Evolutionary conservation across 192 early-diverging fungal genomes (phyloP).

Genomic region (Podila clonocystis): DNA sequence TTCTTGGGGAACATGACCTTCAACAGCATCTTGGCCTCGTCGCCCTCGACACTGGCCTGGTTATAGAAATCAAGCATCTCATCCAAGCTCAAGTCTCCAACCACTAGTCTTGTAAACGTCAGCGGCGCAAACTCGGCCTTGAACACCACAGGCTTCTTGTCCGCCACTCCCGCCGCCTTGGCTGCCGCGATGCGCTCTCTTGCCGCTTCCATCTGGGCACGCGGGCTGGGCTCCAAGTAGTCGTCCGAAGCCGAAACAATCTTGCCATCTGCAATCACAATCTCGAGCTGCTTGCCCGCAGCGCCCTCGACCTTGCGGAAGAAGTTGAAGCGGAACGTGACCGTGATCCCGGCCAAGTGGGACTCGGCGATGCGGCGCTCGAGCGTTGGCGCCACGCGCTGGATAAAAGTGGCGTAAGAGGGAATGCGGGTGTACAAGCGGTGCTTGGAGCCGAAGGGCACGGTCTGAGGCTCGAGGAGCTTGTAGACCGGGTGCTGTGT

Average conservation of each 20-base stretch:
- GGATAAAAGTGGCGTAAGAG: constrained; percentile 25
- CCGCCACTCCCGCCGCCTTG: background rate
- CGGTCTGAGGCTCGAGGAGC: constrained; percentile 5
- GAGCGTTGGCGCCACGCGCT: constrained; percentile 10
- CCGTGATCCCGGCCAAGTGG: constrained; percentile 10
- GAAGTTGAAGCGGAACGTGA: constrained; percentile 16
- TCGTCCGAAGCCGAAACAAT: constrained; percentile 16
- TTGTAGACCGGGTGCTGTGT: background rate
- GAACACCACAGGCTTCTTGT: constrained; percentile 1
- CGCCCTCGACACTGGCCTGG: background rate
- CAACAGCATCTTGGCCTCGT: constrained; percentile 16
- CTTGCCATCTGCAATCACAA: constrained; percentile 27
- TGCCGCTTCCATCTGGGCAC: background rate
- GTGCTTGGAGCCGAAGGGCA: background rate
- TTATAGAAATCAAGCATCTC: constrained; percentile 6
- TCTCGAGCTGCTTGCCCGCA: constrained; percentile 23
- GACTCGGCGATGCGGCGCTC: constrained; percentile 25
- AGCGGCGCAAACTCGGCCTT: constrained; percentile 10
- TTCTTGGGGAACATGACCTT: constrained; percentile 35
- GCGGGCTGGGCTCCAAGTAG: constrained; percentile 6
- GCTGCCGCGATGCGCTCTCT: background rate
- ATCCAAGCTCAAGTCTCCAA: constrained; percentile 7
- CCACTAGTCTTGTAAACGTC: constrained; percentile 11
- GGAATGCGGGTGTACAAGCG: constrained; percentile 19
- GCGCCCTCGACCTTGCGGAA: constrained; percentile 25